Conservation (phyloP, 805 yeast species). For the Yarrowia hollandica region DNA sequence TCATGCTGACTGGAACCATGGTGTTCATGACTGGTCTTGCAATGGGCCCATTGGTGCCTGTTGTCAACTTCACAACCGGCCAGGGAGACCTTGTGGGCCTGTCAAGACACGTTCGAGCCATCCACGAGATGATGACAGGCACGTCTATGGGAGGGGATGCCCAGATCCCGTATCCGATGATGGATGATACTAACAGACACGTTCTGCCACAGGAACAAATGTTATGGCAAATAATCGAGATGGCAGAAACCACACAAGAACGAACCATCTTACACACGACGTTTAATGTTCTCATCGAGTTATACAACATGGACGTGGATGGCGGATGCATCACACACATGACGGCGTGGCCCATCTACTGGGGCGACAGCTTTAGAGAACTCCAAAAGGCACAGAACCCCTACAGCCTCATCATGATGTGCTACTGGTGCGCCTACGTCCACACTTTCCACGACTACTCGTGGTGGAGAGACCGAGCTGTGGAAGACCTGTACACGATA, state of each 20-base stretch:
- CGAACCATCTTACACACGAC: not conserved
- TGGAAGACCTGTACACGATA: not conserved
- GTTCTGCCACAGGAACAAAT: not conserved
- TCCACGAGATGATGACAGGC: not conserved
- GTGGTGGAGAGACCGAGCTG: slow-evolving; percentile 21
- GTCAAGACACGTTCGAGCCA: not conserved
- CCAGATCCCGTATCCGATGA: not conserved
- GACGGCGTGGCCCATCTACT: slow-evolving; percentile 5
- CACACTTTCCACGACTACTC: not conserved
- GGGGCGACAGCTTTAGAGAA: not conserved
- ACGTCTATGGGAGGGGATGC: not conserved
- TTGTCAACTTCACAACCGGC: not conserved
- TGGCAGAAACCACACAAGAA: not conserved
- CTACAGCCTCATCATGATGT: not conserved
- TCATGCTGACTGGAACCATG: not conserved
- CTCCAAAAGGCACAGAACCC: not conserved
- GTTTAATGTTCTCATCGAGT: not conserved
- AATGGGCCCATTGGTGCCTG: not conserved
- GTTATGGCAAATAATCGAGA: not conserved
- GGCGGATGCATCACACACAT: slow-evolving; percentile 14
- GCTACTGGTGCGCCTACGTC: slow-evolving; percentile 13
- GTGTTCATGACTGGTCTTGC: not conserved
- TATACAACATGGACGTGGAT: slow-evolving; percentile 5
- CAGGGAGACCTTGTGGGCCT: not conserved
- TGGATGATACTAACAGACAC: not conserved